Evolutionary conservation across 1,139 yeast genomes (phyloP).

Genomic region (Saccharomyces hybrid): DNA sequence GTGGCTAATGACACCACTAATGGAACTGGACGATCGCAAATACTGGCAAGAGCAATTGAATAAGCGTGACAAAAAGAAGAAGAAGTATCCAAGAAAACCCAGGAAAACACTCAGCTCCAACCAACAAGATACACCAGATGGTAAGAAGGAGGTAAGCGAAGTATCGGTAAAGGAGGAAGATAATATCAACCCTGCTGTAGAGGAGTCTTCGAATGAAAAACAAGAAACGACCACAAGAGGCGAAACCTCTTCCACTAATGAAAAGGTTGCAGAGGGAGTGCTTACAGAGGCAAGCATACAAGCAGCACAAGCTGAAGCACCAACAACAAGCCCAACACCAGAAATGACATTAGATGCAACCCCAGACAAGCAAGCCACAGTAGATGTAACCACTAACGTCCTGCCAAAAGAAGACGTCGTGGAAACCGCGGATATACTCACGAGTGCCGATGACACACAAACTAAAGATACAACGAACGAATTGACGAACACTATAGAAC

Average conservation of each 20-base stretch:
- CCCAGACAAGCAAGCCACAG: not conserved
- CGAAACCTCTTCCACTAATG: not conserved
- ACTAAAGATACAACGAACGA: not conserved
- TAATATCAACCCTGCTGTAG: not conserved
- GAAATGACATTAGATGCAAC: not conserved
- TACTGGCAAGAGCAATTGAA: conserved; percentile 34
- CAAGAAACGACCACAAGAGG: not conserved
- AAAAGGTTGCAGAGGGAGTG: not conserved
- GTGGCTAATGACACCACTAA: conserved; percentile 40
- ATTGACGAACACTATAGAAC: not conserved
- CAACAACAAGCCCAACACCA: not conserved
- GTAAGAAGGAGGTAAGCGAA: conserved; percentile 20
- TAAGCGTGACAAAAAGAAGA: conserved; percentile 38
- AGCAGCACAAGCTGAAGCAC: not conserved
- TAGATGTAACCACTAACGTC: not conserved
- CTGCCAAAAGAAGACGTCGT: not conserved
- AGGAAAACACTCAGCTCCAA: conserved; percentile 12
- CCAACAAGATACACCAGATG: not conserved
- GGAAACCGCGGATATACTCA: not conserved
- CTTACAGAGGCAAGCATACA: not conserved
- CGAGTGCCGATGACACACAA: not conserved
- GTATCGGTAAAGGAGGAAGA: conserved; percentile 7
- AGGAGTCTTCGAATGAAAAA: not conserved
- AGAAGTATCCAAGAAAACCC: conserved; percentile 37
- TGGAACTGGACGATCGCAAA: conserved; percentile 43